Conservation (phyloP, 768 basidiomycete genomes). For the Gyrodon lividus region DNA sequence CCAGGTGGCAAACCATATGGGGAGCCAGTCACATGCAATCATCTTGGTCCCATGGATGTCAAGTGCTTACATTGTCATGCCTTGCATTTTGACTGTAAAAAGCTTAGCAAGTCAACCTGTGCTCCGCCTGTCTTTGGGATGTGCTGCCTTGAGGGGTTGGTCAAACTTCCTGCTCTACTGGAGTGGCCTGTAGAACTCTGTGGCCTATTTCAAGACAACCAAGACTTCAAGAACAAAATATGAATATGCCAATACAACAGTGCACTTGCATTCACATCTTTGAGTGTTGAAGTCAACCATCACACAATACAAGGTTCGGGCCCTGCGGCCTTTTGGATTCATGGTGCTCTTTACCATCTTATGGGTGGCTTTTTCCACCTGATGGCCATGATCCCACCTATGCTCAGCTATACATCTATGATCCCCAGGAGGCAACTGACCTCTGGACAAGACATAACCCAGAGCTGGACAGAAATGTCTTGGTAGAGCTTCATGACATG, state of each 20-base stretch:
- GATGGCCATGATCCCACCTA: conserved; percentile 25
- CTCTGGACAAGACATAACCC: conserved; percentile 22
- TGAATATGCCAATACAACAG: conserved; percentile 40
- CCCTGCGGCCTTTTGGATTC: conserved; percentile 23
- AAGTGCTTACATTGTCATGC: no score
- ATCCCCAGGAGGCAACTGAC: conserved; percentile 35
- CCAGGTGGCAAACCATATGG: no score
- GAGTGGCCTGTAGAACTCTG: conserved; percentile 1
- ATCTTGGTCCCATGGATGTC: no score
- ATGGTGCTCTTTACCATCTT: conserved; percentile 37
- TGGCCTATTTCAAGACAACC: conserved; percentile 7
- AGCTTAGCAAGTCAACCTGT: no score
- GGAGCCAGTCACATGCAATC: no score
- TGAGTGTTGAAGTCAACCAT: conserved; percentile 34
- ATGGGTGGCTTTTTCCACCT: conserved; percentile 33
- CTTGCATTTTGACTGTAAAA: no score
- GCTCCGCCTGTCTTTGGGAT: no score
- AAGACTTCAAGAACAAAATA: conserved; percentile 32
- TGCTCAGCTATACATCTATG: conserved; percentile 44
- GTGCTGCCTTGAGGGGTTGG: no score
- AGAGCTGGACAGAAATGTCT: conserved; percentile 15
- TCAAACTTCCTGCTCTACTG: no score
- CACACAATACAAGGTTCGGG: conserved; percentile 16
- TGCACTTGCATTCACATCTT: conserved; percentile 41
- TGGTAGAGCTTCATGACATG: conserved; percentile 26